phyloP scores from a whole-genome alignment of 2,329 filamentous ascomycete species.

The Sphaerulina vaccinii region DNA sequence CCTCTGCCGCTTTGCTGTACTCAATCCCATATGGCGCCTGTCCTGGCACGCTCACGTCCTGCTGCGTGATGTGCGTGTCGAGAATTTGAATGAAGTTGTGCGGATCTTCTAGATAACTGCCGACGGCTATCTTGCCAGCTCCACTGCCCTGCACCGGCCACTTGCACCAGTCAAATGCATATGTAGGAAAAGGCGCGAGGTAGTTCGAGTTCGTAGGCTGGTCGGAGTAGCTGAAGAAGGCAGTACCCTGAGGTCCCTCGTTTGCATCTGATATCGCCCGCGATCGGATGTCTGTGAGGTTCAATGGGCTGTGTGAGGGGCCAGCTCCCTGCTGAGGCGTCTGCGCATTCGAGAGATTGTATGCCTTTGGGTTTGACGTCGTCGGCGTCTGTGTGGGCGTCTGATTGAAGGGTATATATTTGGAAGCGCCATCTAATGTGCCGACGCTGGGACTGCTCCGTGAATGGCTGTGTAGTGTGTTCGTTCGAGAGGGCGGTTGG shows the following conservation, averaged over 20 bases:
- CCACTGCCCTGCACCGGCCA: slow-evolving; percentile 80
- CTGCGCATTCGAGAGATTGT: slow-evolving; percentile 61
- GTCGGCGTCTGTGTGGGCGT: slow-evolving; percentile 58
- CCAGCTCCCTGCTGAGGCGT: slow-evolving; percentile 53
- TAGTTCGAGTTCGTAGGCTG: slow-evolving; percentile 81
- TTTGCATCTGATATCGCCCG: slow-evolving; percentile 78
- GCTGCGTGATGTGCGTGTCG: slow-evolving; percentile 75
- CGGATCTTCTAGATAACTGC: slow-evolving; percentile 94
- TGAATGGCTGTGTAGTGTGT: slow-evolving; percentile 69
- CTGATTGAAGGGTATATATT: slow-evolving; percentile 62
- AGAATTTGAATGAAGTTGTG: slow-evolving; percentile 99
- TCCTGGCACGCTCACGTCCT: slow-evolving; percentile 67
- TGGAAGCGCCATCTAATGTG: slow-evolving; percentile 45
- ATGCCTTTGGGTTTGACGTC: slow-evolving; percentile 43
- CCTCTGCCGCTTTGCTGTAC: slow-evolving; percentile 90
- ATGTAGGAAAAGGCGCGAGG: slow-evolving; percentile 89
- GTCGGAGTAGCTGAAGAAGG: slow-evolving; percentile 63
- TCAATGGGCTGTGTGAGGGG: slow-evolving; percentile 81
- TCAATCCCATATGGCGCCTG: slow-evolving; percentile 75
- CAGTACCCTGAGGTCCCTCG: slow-evolving; percentile 64
- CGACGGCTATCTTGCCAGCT: slow-evolving; percentile 88
- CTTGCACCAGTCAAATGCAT: slow-evolving; percentile 99
- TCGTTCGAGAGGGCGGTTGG: slow-evolving; percentile 61
- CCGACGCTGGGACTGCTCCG: slow-evolving; percentile 72
- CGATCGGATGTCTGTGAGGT: slow-evolving; percentile 86